phyloP scores from a whole-genome alignment of 345 rosid genomes.

The Rhodamnia rubescens region DNA sequence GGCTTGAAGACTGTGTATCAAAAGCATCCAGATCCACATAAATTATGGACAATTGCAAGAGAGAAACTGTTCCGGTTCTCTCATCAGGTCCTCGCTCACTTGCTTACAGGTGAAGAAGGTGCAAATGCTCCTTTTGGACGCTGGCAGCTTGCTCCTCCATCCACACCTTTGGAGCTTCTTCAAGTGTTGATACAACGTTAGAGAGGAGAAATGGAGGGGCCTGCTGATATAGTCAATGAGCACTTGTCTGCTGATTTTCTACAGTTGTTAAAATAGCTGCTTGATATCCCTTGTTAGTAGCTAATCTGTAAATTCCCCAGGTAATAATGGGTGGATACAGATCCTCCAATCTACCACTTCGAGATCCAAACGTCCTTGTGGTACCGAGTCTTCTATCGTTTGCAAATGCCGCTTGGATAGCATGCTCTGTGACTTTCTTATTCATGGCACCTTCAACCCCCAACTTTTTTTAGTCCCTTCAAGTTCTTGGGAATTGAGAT shows the following conservation, averaged over 20 bases:
- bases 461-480: slow-evolving; percentile 11
- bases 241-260: not conserved
- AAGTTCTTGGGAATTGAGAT: no score
- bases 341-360: no score
- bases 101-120: slow-evolving; percentile 48
- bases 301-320: no score
- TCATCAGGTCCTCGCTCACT: slow-evolving; percentile 41
- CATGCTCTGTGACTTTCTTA: not conserved
- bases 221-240: not conserved
- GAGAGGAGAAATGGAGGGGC: not conserved
- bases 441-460: not conserved
- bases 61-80: slow-evolving; percentile 52
- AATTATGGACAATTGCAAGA: slow-evolving; percentile 21
- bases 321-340: no score
- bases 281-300: no score
- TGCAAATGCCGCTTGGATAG: slow-evolving; percentile 2
- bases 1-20: slow-evolving; percentile 42
- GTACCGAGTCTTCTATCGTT: not conserved
- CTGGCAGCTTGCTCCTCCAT: slow-evolving; percentile 60
- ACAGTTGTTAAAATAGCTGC: no score
- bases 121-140: slow-evolving; percentile 32
- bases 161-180: slow-evolving; percentile 46
- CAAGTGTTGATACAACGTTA: not conserved
- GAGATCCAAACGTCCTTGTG: not conserved
- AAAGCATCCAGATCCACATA: slow-evolving; percentile 4